A percentile compares a stretch with the other conserved stretches of the same genome.
phyloP scores from a whole-genome alignment of 2,329 filamentous ascomycete genomes.

The Penicillium sp. region DNA sequence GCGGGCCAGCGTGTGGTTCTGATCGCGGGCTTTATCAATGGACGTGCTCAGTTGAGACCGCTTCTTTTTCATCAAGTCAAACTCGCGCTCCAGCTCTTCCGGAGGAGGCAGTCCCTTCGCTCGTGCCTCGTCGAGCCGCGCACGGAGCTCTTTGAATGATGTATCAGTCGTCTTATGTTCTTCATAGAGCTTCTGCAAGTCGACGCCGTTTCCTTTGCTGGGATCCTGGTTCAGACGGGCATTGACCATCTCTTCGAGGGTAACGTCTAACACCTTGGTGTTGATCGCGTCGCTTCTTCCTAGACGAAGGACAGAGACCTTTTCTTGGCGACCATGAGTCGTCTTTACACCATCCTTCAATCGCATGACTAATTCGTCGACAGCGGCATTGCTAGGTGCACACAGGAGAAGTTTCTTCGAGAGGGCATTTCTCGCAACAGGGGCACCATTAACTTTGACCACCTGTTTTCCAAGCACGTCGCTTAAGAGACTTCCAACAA shows the following conservation, averaged over 20 bases:
- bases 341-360: conserved; percentile 85
- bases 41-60: conserved; percentile 73
- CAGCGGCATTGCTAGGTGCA: conserved; percentile 96
- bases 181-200: conserved; percentile 66
- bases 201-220: conserved; percentile 45
- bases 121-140: conserved; percentile 66
- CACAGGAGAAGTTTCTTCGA: conserved; percentile 90
- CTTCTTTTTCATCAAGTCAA: conserved; percentile 72
- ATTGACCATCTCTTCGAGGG: conserved; percentile 86
- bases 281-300: conserved; percentile 93
- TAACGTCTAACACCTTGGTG: conserved; percentile 81
- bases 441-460: conserved; percentile 44
- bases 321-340: conserved; percentile 65
- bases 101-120: conserved; percentile 46
- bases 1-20: conserved; percentile 74
- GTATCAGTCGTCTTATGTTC: conserved; percentile 61
- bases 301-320: conserved; percentile 83
- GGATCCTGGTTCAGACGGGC: conserved; percentile 57
- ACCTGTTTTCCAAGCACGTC: conserved; percentile 52
- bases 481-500: conserved; percentile 82
- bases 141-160: conserved; percentile 67
- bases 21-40: conserved; percentile 85
- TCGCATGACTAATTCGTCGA: conserved; percentile 91
- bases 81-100: conserved; percentile 64
- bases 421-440: conserved; percentile 32